Evolutionary conservation across 2,329 filamentous ascomycete genomes (phyloP).

Genomic region (Aspergillus latus): DNA sequence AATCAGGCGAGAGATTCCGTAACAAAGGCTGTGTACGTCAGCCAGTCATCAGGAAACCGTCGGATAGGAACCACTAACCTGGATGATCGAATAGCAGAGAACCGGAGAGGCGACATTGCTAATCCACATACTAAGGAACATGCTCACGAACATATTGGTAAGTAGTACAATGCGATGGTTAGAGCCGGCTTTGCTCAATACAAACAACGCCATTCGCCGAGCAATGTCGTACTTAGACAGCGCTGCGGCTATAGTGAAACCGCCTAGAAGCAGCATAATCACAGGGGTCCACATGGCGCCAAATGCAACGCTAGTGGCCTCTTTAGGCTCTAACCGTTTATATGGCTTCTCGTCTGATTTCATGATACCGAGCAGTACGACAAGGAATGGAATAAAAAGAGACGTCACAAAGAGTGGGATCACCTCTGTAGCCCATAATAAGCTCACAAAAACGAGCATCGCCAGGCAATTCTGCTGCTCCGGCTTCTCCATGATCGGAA

Average conservation of each 20-base stretch:
- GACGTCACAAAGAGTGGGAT: constrained; percentile 98
- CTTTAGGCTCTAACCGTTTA: constrained; percentile 71
- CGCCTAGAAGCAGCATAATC: constrained; percentile 95
- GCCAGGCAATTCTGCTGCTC: constrained; percentile 97
- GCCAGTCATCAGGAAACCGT: background rate
- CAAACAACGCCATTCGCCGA: constrained; percentile 93
- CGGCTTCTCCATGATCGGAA: constrained; percentile 79
- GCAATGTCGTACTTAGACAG: constrained; percentile 97
- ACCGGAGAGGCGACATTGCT: constrained; percentile 97
- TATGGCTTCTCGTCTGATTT: constrained; percentile 71
- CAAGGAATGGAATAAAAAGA: constrained; percentile 87
- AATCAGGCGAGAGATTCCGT: constrained; percentile 85
- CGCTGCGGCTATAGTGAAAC: constrained; percentile 92
- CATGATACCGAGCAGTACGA: constrained; percentile 81
- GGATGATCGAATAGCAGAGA: constrained; percentile 95
- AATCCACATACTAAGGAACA: constrained; percentile 98
- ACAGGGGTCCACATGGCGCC: constrained; percentile 98
- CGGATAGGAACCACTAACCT: constrained; percentile 52
- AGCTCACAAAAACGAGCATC: constrained; percentile 86
- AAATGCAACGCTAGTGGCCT: constrained; percentile 81
- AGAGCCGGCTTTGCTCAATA: constrained; percentile 93
- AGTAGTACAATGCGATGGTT: constrained; percentile 83
- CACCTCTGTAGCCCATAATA: constrained; percentile 95
- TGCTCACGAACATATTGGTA: constrained; percentile 98
- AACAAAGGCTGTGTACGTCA: constrained; percentile 73